Conservation (phyloP, 1,139 yeast genomes). For the Wickerhamomyces sp. region DNA sequence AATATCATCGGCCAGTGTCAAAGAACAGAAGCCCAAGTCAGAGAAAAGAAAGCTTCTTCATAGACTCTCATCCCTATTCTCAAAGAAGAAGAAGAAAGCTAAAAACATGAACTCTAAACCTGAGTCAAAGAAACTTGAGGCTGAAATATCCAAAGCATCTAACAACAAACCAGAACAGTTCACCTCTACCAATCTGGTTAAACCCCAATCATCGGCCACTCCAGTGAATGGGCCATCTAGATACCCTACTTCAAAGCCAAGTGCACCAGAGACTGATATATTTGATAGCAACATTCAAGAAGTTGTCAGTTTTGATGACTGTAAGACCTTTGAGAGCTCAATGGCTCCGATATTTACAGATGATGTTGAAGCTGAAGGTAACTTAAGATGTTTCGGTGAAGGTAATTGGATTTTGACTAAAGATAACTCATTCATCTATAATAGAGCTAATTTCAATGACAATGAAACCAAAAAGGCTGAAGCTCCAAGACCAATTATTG, state of each 20-base stretch:
- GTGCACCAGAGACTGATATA: neutral
- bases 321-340: conserved; percentile 18
- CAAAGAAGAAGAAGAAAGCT: neutral
- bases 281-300: conserved; percentile 11
- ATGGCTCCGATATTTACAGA: conserved; percentile 21
- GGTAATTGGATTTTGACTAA: conserved; percentile 16
- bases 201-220: too few species aligned
- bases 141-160: neutral
- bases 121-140: neutral
- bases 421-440: conserved; percentile 18
- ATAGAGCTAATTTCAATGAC: conserved; percentile 4
- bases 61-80: neutral
- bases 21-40: neutral
- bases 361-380: conserved; percentile 3
- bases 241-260: neutral
- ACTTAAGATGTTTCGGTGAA: neutral
- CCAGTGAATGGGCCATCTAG: neutral
- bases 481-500: too few species aligned
- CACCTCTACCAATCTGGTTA: neutral
- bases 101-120: neutral
- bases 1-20: neutral
- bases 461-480: too few species aligned
- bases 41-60: neutral
- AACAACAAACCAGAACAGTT: neutral
- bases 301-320: conserved; percentile 13